A percentile compares a stretch with the other conserved stretches of the same genome.
phyloP scores from a whole-genome alignment of 441 rosid genomes.

The Gossypium trilobum region DNA sequence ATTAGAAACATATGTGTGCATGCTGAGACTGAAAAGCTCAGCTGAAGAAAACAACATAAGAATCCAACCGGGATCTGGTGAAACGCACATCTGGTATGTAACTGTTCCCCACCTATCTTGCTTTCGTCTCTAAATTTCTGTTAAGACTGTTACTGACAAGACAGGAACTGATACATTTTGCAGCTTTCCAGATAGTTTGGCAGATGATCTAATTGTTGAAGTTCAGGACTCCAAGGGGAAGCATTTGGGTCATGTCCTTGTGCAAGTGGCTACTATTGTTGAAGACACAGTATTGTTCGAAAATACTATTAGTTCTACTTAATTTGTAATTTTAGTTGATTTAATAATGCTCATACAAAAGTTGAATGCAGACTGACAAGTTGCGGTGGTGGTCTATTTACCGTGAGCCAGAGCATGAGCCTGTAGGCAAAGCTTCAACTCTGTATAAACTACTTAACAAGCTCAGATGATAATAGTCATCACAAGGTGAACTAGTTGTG shows the following conservation, averaged over 20 bases:
- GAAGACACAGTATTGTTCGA: constrained; percentile 59
- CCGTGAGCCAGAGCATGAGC: constrained; percentile 90
- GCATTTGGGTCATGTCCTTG: constrained; percentile 78
- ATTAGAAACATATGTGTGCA: constrained; percentile 70
- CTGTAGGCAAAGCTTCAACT: constrained; percentile 82
- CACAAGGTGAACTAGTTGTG: constrained; percentile 49
- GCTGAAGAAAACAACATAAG: constrained; percentile 60
- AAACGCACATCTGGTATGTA: constrained; percentile 80
- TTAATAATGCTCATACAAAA: constrained; percentile 25
- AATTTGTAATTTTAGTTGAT: constrained; percentile 9
- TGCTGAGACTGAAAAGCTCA: constrained; percentile 68
- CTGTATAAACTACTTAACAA: constrained; percentile 66
- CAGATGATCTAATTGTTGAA: constrained; percentile 86
- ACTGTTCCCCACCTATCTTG: constrained; percentile 13
- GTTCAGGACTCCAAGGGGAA: constrained; percentile 81
- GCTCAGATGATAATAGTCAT: constrained; percentile 67
- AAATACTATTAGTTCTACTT: constrained; percentile 13
- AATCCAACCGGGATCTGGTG: constrained; percentile 94
- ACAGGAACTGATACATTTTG: constrained; percentile 27
- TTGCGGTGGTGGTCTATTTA: constrained; percentile 92
- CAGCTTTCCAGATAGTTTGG: constrained; percentile 94
- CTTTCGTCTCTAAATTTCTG: constrained; percentile 6
- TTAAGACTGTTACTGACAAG: constrained; percentile 15
- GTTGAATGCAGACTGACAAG: constrained; percentile 66
- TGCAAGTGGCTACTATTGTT: constrained; percentile 71